Evolutionary conservation across 148 eudicot genomes (phyloP), one percentile per base, ranked within the genome.

Genomic region (Drosera capensis): DNA sequence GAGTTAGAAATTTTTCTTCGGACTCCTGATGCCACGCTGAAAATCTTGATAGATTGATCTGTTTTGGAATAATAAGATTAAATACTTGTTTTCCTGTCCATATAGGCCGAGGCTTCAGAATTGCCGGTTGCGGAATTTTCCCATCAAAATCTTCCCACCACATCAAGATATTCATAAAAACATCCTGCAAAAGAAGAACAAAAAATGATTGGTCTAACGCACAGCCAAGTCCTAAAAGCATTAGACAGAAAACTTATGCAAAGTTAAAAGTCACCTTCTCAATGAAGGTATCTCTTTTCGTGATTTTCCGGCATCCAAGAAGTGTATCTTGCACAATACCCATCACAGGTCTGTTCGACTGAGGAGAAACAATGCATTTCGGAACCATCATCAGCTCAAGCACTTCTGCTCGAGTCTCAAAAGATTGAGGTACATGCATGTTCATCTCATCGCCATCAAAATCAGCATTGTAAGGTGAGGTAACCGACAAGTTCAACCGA

Each of bases 121-220:
- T 92, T 7, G 84, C 72, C 17, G 99, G 99, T 55, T 83, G 88
- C 8, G 99, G 94, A 61, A 92, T 72, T 68, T 79, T 81, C 26
- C 94, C 95, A 71, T 85, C 99, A 48, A 92, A 92, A 72, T 92
- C 99, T 57, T 92, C 99, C 99, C 99, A 92, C 99, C 99, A 92
- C 95, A 92, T 85, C 49, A 85, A 69, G 31, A 68, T 92, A 44
- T 92, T 92, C 99, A 92, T 92, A 35, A 92, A 92, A 20, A 92
- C 99, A 68, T 92, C 99, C 99, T 92, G 66, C 47, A 48, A 41
- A 41, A 19, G 51, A 53, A 5, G 20, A 50, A 20, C 42, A 12
- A 42, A 35, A 24, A 7, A 48, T 25, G 21, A 8, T 24, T 7
- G 12, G 28, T 2, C 30, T 16, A 14, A 24, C 8, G 14, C 14